Evolutionary conservation across 1,139 yeast genomes (phyloP).

Genomic region (Candida dubliniensis): DNA sequence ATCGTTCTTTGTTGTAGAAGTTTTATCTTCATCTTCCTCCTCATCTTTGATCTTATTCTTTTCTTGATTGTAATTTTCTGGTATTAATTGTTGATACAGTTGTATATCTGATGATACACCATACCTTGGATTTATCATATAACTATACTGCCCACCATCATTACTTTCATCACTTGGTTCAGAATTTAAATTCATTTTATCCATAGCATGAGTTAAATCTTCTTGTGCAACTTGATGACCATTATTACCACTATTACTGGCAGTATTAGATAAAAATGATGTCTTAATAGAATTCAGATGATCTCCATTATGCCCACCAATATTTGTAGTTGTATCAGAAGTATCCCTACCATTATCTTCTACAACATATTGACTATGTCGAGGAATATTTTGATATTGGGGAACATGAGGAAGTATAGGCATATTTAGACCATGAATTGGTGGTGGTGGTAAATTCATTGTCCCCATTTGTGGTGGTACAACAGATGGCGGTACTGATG

Average conservation of each 20-base stretch:
- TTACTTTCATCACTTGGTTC: constrained; percentile 6
- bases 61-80: constrained; percentile 1
- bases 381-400: constrained; percentile 8
- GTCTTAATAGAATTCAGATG: constrained; percentile 4
- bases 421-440: constrained; percentile 2
- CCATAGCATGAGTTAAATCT: constrained; percentile 20
- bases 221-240: constrained; percentile 6
- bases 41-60: constrained; percentile 1
- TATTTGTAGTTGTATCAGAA: constrained; percentile 7
- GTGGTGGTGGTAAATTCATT: constrained; percentile 5
- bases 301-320: constrained; percentile 3
- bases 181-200: constrained; percentile 15
- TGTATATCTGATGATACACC: constrained; percentile 11
- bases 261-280: neutral
- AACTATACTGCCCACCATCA: constrained; percentile 4
- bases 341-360: constrained; percentile 9
- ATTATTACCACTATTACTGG: neutral
- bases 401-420: constrained; percentile 13
- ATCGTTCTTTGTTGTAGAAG: too few relatives aligned
- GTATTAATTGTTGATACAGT: too few relatives aligned
- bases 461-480: constrained; percentile 5
- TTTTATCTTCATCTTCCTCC: neutral
- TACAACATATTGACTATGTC: constrained; percentile 3
- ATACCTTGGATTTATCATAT: constrained; percentile 15
- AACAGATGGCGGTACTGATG: constrained; percentile 3